Evolutionary conservation across 192 early-diverging fungal species (phyloP), one percentile per base, ranked within the genome.

Genomic region (Martensiomyces pterosporus): DNA sequence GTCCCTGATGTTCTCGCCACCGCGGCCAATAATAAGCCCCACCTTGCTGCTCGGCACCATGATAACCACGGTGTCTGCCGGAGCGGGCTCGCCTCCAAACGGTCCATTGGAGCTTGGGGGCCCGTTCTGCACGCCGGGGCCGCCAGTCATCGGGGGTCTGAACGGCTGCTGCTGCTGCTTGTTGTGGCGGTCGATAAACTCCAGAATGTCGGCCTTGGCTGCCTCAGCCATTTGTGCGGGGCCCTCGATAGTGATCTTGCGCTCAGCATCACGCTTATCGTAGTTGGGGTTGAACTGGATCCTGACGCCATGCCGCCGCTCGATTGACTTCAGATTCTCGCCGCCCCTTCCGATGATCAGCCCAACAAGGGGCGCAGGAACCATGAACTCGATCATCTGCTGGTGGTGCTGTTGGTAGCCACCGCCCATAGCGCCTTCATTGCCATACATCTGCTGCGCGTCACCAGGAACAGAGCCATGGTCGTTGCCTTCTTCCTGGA

Each of bases 261-360:
- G 63, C 47, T 74, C 70, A 1, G 54, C 36, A 12, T 47, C 49
- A n/a, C 56, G 60, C 6, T 36, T 42, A 22, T 67, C 60, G 7
- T 39, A 45, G 19, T 56, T 50, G 16, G 75, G 71, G 9, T 82
- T 80, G 48, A 92, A 79, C 69, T 91, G 88, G 5, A 93, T 79
- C 24, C 78, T 72, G 35, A 83, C 83, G 18, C 86, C 85, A 18
- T 82, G 82, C 16, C 69, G 67, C 41, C 79, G 75, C 62, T 92
- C 86, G 46, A 93, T 85, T 33, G 78, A 60, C 59, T 87, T 83
- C 51, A 93, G 55, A 67, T 85, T 88, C 36, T 85, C 86, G 4
- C 91, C 91, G 19, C 74, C 75, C 15, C 82, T 72, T 9, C 91
- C 91, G 63, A 93, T 93, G 24, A 93, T 78, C 34, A 89, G 55